Percentiles rank a stretch among this genome's conserved stretches.
Conservation (phyloP, 1,139 yeast genomes). For the Yamadazyma trypodendri region DNA sequence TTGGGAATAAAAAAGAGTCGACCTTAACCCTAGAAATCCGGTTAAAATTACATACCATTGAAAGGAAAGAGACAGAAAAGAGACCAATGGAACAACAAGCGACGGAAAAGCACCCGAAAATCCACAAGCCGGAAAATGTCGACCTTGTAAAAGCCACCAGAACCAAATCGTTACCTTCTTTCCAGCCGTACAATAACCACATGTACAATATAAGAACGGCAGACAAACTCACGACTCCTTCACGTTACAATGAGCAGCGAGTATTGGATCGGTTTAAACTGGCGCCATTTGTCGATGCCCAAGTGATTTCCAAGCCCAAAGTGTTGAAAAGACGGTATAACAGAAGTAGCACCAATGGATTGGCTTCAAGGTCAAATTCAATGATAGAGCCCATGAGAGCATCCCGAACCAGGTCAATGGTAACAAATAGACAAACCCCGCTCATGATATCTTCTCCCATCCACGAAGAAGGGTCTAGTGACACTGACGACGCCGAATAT, state of each 20-base stretch:
- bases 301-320: slow-evolving; percentile 36
- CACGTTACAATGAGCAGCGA: slow-evolving; percentile 42
- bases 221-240: slow-evolving; percentile 39
- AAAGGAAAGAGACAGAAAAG: slow-evolving; percentile 12
- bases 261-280: slow-evolving; percentile 48
- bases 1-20: slow-evolving; percentile 42
- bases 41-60: slow-evolving; percentile 53
- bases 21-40: slow-evolving; percentile 66
- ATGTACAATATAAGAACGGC: slow-evolving; percentile 44
- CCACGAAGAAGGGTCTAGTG: slow-evolving; percentile 37
- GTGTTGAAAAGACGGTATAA: slow-evolving; percentile 18
- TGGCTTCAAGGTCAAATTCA: slow-evolving; percentile 10
- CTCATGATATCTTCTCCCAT: slow-evolving; percentile 40
- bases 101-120: slow-evolving; percentile 4
- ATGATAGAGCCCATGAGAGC: slow-evolving; percentile 38
- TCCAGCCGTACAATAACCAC: slow-evolving; percentile 43
- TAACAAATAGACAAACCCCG: slow-evolving; percentile 25
- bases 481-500: slow-evolving; percentile 37
- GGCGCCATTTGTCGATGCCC: slow-evolving; percentile 47
- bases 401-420: slow-evolving; percentile 46
- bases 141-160: slow-evolving; percentile 51
- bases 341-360: slow-evolving; percentile 5
- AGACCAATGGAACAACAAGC: slow-evolving; percentile 7
- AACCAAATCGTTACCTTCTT: slow-evolving; percentile 62
- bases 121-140: not conserved